phyloP scores from a whole-genome alignment of 2,329 filamentous ascomycete genomes.

The Cryphonectria radicalis region DNA sequence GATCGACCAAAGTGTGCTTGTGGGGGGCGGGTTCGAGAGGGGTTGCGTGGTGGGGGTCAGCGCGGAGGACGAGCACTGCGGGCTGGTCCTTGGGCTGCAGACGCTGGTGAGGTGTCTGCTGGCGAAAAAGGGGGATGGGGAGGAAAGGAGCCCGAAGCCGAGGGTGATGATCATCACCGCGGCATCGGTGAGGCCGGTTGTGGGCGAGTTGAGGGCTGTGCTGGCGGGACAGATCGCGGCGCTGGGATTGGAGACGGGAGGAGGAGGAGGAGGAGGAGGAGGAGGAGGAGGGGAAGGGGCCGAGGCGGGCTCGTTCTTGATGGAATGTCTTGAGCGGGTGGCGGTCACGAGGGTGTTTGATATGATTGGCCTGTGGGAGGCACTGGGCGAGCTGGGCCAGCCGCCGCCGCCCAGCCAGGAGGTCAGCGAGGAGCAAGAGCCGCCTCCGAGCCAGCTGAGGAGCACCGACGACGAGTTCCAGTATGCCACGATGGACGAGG shows the following conservation, averaged over 20 bases:
- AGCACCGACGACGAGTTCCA: neutral
- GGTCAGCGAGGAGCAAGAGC: slow-evolving; percentile 2
- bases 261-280: neutral
- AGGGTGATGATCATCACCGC: slow-evolving; percentile 54
- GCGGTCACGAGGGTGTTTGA: slow-evolving; percentile 63
- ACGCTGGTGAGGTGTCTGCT: slow-evolving; percentile 9
- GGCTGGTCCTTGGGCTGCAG: slow-evolving; percentile 47
- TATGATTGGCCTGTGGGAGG: slow-evolving; percentile 61
- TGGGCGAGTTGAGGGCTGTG: slow-evolving; percentile 48
- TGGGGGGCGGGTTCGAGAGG: slow-evolving; percentile 49
- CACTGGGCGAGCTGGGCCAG: slow-evolving; percentile 54
- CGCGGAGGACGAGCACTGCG: slow-evolving; percentile 54
- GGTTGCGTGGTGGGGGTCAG: slow-evolving; percentile 59
- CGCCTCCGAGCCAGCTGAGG: slow-evolving; percentile 3
- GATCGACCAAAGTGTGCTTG: slow-evolving; percentile 52
- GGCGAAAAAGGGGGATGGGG: slow-evolving; percentile 13
- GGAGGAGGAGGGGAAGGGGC: slow-evolving; percentile 26
- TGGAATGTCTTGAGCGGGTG: slow-evolving; percentile 51
- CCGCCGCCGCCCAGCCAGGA: slow-evolving; percentile 7
- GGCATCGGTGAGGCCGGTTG: slow-evolving; percentile 45
- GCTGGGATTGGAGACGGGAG: slow-evolving; percentile 21
- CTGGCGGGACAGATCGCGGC: slow-evolving; percentile 41
- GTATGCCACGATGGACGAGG: neutral
- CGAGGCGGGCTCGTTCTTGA: slow-evolving; percentile 33
- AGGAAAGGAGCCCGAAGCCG: slow-evolving; percentile 34